Evolutionary conservation across 805 yeast genomes (phyloP).

Genomic region (Millerago galiae): DNA sequence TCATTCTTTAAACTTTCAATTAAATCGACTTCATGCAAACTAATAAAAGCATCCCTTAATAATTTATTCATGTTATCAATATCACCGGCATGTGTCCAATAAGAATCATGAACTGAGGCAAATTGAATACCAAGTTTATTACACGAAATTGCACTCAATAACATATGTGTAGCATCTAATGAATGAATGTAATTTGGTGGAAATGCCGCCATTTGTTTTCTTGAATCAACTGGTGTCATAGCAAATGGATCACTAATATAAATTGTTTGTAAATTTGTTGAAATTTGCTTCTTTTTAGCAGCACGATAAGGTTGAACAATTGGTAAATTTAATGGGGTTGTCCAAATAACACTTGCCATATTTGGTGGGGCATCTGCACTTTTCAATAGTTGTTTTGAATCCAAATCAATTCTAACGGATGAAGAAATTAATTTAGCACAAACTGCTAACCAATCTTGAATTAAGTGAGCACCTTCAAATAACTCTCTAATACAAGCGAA

Average conservation of each 20-base stretch:
- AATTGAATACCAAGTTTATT: constrained; percentile 58
- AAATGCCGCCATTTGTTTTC: constrained; percentile 88
- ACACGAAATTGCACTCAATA: constrained; percentile 78
- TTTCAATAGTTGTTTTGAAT: constrained; percentile 33
- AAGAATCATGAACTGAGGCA: constrained; percentile 96
- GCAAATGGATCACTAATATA: constrained; percentile 83
- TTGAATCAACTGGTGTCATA: constrained; percentile 72
- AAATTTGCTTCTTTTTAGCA: constrained; percentile 53
- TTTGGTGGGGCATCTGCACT: constrained; percentile 47
- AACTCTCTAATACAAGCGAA: constrained; percentile 79
- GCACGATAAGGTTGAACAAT: constrained; percentile 95
- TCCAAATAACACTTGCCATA: constrained; percentile 93
- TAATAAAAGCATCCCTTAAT: constrained; percentile 74
- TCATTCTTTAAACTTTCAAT: constrained; percentile 67
- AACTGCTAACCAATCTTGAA: constrained; percentile 94
- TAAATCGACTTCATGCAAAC: constrained; percentile 68
- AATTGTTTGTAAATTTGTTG: constrained; percentile 86
- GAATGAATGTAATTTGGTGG: constrained; percentile 96
- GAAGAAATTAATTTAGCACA: constrained; percentile 77
- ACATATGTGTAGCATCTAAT: constrained; percentile 94
- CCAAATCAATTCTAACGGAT: constrained; percentile 64
- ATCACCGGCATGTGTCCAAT: constrained; percentile 94
- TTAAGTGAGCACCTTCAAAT: constrained; percentile 86
- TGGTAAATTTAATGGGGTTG: constrained; percentile 91
- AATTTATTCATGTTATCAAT: constrained; percentile 63